phyloP scores from a whole-genome alignment of 2,329 filamentous ascomycete species.

The Monilinia aucupariae region DNA sequence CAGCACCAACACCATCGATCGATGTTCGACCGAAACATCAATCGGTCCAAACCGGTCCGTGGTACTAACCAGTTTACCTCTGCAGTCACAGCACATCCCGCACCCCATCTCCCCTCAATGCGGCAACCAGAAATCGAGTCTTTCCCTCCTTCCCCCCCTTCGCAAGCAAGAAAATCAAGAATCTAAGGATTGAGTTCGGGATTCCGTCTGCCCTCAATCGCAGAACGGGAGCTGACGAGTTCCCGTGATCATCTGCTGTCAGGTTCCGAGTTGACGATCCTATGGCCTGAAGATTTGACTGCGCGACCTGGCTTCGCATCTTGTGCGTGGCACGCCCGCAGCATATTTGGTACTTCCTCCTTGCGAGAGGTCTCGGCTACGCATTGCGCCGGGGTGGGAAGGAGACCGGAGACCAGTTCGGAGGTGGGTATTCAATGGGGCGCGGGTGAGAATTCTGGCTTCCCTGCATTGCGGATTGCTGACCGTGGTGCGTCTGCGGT shows the following conservation, averaged over 20 bases:
- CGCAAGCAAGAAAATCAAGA: too few relatives aligned
- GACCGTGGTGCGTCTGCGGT: background rate
- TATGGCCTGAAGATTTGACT: background rate
- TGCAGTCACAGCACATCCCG: too few relatives aligned
- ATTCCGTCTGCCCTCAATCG: too few relatives aligned
- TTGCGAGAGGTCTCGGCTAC: background rate
- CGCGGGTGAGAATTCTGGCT: background rate
- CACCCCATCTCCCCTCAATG: too few relatives aligned
- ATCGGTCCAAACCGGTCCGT: too few relatives aligned
- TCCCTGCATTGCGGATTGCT: background rate
- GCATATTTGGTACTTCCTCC: background rate
- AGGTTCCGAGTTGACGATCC: background rate
- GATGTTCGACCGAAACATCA: too few relatives aligned
- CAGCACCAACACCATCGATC: background rate
- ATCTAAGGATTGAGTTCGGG: too few relatives aligned
- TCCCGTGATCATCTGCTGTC: background rate
- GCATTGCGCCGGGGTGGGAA: background rate
- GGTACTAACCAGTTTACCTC: too few relatives aligned
- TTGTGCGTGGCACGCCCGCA: background rate
- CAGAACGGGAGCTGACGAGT: background rate
- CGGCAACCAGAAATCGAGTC: too few relatives aligned
- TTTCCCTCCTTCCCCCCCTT: too few relatives aligned
- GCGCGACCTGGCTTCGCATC: background rate
- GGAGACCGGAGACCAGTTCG: background rate
- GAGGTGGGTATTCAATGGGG: background rate